Evolutionary conservation across 1,139 yeast genomes (phyloP).

Genomic region (Geotrichum histeridarum): DNA sequence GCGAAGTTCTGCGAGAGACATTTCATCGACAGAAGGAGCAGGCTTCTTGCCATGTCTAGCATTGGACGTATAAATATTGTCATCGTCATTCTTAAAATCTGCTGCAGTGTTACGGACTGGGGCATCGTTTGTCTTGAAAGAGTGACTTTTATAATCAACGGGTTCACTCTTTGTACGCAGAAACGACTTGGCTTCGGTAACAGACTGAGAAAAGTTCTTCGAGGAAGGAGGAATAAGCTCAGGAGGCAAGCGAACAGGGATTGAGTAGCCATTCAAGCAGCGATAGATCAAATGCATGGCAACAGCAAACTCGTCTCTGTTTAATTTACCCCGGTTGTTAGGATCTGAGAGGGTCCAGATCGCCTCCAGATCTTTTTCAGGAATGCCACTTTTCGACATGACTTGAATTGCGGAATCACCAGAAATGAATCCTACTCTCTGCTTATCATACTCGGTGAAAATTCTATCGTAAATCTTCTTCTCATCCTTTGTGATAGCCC

Average conservation of each 20-base stretch:
- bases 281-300: slow-evolving; percentile 92
- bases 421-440: slow-evolving; percentile 61
- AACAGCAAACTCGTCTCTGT: slow-evolving; percentile 81
- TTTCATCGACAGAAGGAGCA: slow-evolving; percentile 21
- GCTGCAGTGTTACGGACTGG: slow-evolving; percentile 46
- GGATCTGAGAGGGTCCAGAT: slow-evolving; percentile 96
- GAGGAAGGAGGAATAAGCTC: slow-evolving; percentile 78
- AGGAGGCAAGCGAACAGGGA: slow-evolving; percentile 58
- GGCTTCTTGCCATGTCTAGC: slow-evolving; percentile 56
- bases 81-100: slow-evolving; percentile 56
- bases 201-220: slow-evolving; percentile 46
- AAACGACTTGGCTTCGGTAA: slow-evolving; percentile 48
- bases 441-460: slow-evolving; percentile 79
- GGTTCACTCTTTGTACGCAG: slow-evolving; percentile 4
- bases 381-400: slow-evolving; percentile 84
- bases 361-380: slow-evolving; percentile 76
- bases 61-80: slow-evolving; percentile 65
- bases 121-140: slow-evolving; percentile 31
- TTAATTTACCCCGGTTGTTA: slow-evolving; percentile 77
- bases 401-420: slow-evolving; percentile 82
- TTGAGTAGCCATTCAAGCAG: slow-evolving; percentile 66
- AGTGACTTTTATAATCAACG: slow-evolving; percentile 6
- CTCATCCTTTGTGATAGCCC: slow-evolving; percentile 85
- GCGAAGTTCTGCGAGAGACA: slow-evolving; percentile 47
- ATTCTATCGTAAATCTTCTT: slow-evolving; percentile 81